Base-by-base conservation (phyloP, 495 filamentous ascomycete species). In the Talaromyces nanjingensis region DNA sequence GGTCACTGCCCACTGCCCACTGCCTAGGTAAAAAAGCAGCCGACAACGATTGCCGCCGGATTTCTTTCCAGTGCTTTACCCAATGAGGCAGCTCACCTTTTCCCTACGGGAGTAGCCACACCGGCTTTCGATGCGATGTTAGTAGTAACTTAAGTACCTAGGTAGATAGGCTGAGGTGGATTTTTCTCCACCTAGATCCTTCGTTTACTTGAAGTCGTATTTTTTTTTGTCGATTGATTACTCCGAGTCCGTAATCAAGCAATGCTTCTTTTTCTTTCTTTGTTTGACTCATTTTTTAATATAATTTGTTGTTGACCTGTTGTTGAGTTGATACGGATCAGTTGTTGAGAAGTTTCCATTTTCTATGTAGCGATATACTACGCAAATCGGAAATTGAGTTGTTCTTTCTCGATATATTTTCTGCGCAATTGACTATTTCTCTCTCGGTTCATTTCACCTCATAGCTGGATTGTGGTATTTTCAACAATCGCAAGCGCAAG, bases 71-170 rank as follows among this genome's bases (percentile, higher is more conserved):
- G 53, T 56, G 18, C 49, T 54, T 54, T 54, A 54, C 49, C 49
- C 49, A 14, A 54, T 22, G 6, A 8, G 49, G 49, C 24, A 54
- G 24, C 24, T 54, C 18, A 22, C 11, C 24, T 24, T 11, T 20
- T 14, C 24, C 11, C 11, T 27, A n/a, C 24, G 9, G 27, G 27
- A 27, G 14, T 24, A 54, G 20, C n/a, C n/a, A 54, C 53, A 56
- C 22, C 53, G 53, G 53, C 53, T 56, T 56, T 56, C 53, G 53
- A 56, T 56, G 53, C 53, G 53, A 56, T 56, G 22, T 16, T 29
- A 1, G 3, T 3, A 24, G n/a, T 2, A 24, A 24, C 22, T 1
- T 31, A 31, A 31, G 4, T 7, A 1, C 3, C 4, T 31, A 31
- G 29, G 5, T 31, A 31, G 29, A 4, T 29, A 56, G 53, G 27